phyloP scores from a whole-genome alignment of 805 yeast species.

The Lipomyces sp. region DNA sequence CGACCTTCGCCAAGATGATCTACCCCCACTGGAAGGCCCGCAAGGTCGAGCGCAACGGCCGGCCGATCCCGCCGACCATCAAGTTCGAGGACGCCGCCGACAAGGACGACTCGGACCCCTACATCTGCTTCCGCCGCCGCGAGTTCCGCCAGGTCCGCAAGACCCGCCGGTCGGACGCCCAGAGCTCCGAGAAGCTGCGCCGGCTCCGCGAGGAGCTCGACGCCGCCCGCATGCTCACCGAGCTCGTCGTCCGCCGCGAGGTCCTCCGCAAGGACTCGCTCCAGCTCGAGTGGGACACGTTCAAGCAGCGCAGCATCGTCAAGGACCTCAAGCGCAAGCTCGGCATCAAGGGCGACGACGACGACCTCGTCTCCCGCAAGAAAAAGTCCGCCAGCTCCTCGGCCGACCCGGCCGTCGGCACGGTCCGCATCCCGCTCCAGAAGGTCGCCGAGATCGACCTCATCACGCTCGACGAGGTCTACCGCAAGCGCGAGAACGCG shows the following conservation, averaged over 20 bases:
- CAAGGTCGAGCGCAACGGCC: conserved; percentile 67
- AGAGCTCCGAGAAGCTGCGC: conserved; percentile 80
- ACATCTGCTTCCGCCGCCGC: conserved; percentile 91
- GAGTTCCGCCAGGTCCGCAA: conserved; percentile 94
- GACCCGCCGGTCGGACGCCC: conserved; percentile 89
- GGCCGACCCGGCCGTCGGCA: conserved; percentile 6
- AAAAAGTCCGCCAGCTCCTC: conserved; percentile 44
- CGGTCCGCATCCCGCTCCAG: conserved; percentile 49
- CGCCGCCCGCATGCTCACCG: conserved; percentile 65
- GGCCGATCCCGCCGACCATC: conserved; percentile 65
- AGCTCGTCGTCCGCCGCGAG: conserved; percentile 73
- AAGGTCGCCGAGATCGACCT: conserved; percentile 92
- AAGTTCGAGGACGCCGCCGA: conserved; percentile 84
- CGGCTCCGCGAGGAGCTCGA: conserved; percentile 71
- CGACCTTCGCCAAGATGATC: conserved; percentile 57
- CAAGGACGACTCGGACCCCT: conserved; percentile 91
- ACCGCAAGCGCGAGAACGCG: conserved; percentile 70
- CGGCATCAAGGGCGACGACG: conserved; percentile 79
- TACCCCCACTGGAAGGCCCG: conserved; percentile 81
- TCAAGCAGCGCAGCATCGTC: conserved; percentile 67
- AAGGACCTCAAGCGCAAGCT: conserved; percentile 71
- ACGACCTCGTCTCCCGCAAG: conserved; percentile 74
- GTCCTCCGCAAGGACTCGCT: conserved; percentile 57
- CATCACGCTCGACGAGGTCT: conserved; percentile 71
- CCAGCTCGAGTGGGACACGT: conserved; percentile 61